Conservation (phyloP, 371 early-diverging fungal species). For the Mucor indicus region DNA sequence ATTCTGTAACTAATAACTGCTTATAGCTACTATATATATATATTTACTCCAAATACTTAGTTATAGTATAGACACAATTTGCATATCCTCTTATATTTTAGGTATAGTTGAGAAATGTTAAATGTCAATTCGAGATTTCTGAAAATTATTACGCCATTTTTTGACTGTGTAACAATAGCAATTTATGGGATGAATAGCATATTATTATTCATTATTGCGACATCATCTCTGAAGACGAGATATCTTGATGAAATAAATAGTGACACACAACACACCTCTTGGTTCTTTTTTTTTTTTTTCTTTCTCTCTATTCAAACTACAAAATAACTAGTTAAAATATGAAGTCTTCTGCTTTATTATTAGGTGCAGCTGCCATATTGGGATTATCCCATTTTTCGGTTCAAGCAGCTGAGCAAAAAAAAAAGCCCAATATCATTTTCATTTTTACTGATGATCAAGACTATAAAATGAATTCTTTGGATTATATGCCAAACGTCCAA, state of each 20-base stretch:
- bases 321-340: too few relatives aligned
- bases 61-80: too few relatives aligned
- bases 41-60: too few relatives aligned
- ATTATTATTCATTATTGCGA: not conserved
- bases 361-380: constrained; percentile 1
- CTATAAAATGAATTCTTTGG: constrained; percentile 47
- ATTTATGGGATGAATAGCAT: too few relatives aligned
- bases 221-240: not conserved
- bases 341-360: not conserved
- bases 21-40: too few relatives aligned
- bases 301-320: not conserved
- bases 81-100: too few relatives aligned
- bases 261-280: too few relatives aligned
- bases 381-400: not conserved
- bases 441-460: constrained; percentile 70
- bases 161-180: not conserved
- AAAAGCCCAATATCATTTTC: constrained; percentile 59
- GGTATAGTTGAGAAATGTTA: too few relatives aligned
- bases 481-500: constrained; percentile 64
- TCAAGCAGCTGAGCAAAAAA: not conserved
- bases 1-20: too few relatives aligned
- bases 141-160: not conserved
- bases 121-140: not conserved
- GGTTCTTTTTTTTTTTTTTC: too few relatives aligned
- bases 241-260: not conserved